Conservation (phyloP, 2,329 filamentous ascomycete species). For the Phialocephala sp. region DNA sequence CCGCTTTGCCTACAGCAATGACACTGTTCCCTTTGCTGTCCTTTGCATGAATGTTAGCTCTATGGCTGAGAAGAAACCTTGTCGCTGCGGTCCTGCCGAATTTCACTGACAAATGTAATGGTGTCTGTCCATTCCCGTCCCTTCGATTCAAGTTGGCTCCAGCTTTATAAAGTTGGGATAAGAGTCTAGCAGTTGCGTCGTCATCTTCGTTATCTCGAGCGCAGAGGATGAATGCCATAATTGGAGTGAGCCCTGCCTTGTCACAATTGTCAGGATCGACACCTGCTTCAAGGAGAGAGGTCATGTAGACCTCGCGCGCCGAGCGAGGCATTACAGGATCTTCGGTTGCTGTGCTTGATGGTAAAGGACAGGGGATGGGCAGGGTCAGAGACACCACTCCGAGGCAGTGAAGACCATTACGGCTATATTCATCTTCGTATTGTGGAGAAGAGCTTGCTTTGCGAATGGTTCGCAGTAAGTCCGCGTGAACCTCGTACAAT, state of each 20-base stretch:
- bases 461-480: slow-evolving; percentile 21
- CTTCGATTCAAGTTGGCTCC: slow-evolving; percentile 24
- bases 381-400: slow-evolving; percentile 22
- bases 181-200: slow-evolving; percentile 17
- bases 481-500: slow-evolving; percentile 22
- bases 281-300: slow-evolving; percentile 9
- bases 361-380: background rate
- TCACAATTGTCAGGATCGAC: slow-evolving; percentile 27
- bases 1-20: slow-evolving; percentile 18
- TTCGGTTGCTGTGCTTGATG: background rate
- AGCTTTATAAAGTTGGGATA: slow-evolving; percentile 15
- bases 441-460: slow-evolving; percentile 8
- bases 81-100: slow-evolving; percentile 24
- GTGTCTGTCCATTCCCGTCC: slow-evolving; percentile 21
- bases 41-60: slow-evolving; percentile 27
- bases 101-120: slow-evolving; percentile 26
- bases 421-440: slow-evolving; percentile 27
- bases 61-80: slow-evolving; percentile 19
- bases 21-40: slow-evolving; percentile 17
- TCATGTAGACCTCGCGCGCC: slow-evolving; percentile 5
- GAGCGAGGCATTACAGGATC: too few species aligned
- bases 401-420: slow-evolving; percentile 31
- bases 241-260: slow-evolving; percentile 22
- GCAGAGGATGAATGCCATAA: slow-evolving; percentile 32
- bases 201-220: slow-evolving; percentile 17